Evolutionary conservation across 306 rosid genomes (phyloP).

Genomic region (Malus sylvestris): DNA sequence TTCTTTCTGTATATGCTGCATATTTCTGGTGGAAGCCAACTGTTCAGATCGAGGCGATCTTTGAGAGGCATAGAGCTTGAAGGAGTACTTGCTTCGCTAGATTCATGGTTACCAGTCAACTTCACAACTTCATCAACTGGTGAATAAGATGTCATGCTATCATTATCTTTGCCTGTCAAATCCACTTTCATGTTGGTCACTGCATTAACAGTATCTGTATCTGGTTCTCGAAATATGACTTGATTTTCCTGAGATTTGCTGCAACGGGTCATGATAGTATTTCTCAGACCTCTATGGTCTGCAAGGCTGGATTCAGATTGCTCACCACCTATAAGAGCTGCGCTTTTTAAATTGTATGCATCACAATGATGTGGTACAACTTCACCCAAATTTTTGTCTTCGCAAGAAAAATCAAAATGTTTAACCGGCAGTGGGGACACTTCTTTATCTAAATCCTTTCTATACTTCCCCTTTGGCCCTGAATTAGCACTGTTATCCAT

Average conservation of each 20-base stretch:
- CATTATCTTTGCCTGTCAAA: constrained; percentile 24
- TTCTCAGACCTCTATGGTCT: neutral
- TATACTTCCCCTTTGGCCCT: constrained; percentile 34
- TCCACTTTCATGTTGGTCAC: constrained; percentile 19
- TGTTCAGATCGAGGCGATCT: constrained; percentile 48
- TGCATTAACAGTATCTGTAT: constrained; percentile 23
- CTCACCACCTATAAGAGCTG: constrained; percentile 24
- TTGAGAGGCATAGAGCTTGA: constrained; percentile 46
- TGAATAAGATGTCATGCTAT: constrained; percentile 32
- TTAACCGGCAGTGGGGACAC: constrained; percentile 65
- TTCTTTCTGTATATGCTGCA: constrained; percentile 66
- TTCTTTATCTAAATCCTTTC: constrained; percentile 40
- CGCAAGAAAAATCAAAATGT: constrained; percentile 83
- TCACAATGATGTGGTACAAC: constrained; percentile 22
- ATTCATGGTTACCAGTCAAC: constrained; percentile 25
- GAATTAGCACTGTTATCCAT: constrained; percentile 24
- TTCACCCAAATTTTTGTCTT: constrained; percentile 52
- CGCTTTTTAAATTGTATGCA: constrained; percentile 23
- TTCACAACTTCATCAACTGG: constrained; percentile 28
- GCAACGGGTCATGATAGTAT: constrained; percentile 2
- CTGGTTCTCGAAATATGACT: constrained; percentile 27
- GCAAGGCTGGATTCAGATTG: constrained; percentile 27
- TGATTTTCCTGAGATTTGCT: constrained; percentile 27
- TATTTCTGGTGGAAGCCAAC: constrained; percentile 87
- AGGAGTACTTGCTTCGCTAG: constrained; percentile 54